phyloP scores from a whole-genome alignment of 2,329 filamentous ascomycete genomes.

The Aspergillus proliferans region DNA sequence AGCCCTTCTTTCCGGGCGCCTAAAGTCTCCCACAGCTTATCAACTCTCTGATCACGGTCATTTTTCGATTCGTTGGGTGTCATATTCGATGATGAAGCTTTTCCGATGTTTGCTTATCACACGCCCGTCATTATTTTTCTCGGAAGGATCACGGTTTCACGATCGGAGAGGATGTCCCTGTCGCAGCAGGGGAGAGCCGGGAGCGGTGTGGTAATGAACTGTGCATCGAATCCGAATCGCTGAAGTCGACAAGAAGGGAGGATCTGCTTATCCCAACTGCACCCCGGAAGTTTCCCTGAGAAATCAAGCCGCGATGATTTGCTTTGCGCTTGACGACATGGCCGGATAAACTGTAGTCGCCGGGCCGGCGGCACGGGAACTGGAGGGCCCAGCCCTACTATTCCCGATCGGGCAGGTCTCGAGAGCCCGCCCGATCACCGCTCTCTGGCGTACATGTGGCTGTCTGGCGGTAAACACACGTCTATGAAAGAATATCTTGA shows the following conservation, averaged over 20 bases:
- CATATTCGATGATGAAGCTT: conserved; percentile 45
- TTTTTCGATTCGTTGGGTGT: conserved; percentile 65
- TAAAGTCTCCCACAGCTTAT: conserved; percentile 75
- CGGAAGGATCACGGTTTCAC: conserved; percentile 13
- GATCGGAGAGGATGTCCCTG: conserved; percentile 16
- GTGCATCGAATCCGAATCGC: conserved; percentile 19
- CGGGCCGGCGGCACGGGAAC: conserved; percentile 22
- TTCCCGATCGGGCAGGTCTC: conserved; percentile 19
- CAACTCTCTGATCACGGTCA: conserved; percentile 72
- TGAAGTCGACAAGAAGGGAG: neutral
- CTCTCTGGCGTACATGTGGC: too few species aligned
- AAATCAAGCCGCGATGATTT: conserved; percentile 31
- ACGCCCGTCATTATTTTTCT: conserved; percentile 38
- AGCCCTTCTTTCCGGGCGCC: conserved; percentile 71
- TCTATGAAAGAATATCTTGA: too few species aligned
- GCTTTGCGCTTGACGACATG: conserved; percentile 26
- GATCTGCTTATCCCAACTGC: neutral
- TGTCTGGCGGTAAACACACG: too few species aligned
- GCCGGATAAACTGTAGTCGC: conserved; percentile 15
- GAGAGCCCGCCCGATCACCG: neutral
- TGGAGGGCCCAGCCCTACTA: conserved; percentile 26
- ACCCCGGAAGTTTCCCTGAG: conserved; percentile 18
- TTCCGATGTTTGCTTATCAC: conserved; percentile 38
- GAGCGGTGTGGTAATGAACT: conserved; percentile 12
- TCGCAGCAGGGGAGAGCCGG: conserved; percentile 9